Evolutionary conservation across 1,139 yeast species (phyloP).

Genomic region (Scheffersomyces stambukii): DNA sequence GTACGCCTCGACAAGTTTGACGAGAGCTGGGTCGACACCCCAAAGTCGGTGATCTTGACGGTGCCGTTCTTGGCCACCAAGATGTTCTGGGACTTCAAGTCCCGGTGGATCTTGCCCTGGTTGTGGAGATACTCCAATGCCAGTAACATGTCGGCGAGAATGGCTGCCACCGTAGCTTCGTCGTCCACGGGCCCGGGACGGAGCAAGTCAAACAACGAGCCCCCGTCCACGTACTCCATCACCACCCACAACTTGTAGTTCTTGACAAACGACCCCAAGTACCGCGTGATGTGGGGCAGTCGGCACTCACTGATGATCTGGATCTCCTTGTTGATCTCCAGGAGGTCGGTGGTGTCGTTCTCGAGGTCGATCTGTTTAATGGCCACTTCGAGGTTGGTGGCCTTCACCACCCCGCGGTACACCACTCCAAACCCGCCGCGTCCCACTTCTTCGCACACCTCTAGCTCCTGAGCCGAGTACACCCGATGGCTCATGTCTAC

Average conservation of each 20-base stretch:
- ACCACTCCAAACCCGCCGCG: constrained; percentile 89
- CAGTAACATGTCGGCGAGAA: constrained; percentile 53
- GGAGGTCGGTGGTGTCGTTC: constrained; percentile 67
- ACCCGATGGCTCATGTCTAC: too few relatives aligned
- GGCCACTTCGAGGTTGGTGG: constrained; percentile 52
- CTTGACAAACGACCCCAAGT: constrained; percentile 76
- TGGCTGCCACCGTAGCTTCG: constrained; percentile 49
- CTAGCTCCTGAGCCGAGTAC: constrained; percentile 29
- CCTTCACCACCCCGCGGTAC: constrained; percentile 61
- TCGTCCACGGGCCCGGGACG: constrained; percentile 54
- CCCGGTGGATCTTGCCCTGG: constrained; percentile 82
- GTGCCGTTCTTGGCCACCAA: constrained; percentile 63
- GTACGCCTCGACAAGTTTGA: constrained; percentile 72
- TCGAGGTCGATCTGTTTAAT: constrained; percentile 77
- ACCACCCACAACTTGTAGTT: constrained; percentile 81
- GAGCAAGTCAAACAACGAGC: constrained; percentile 68
- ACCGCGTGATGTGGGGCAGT: constrained; percentile 60
- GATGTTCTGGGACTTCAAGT: constrained; percentile 81
- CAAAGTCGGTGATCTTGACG: constrained; percentile 95
- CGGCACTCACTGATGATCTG: constrained; percentile 72
- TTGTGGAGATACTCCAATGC: constrained; percentile 72
- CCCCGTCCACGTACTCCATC: constrained; percentile 84
- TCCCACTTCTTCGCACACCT: constrained; percentile 74
- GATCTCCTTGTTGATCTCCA: constrained; percentile 78
- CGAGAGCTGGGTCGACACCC: constrained; percentile 85